These are phyloP conservation scores for Sporothrix luriei DNA, from an alignment of 2,329 filamentous ascomycete genomes.

Conservation along the genomic window DNA sequence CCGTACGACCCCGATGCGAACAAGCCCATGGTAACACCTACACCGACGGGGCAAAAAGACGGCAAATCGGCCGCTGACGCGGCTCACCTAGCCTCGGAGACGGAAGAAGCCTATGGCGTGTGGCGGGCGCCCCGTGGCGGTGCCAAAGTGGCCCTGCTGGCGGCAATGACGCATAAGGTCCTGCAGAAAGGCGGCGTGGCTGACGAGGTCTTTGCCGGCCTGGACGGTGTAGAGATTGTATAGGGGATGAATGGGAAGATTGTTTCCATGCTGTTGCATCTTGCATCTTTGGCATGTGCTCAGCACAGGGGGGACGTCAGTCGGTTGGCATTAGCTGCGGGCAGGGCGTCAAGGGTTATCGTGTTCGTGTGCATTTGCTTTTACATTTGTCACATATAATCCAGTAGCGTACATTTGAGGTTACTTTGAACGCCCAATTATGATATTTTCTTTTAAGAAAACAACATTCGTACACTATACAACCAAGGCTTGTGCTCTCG, in stretches of 20 bases:
- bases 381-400: conserved; percentile 29
- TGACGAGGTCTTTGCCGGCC: conserved; percentile 79
- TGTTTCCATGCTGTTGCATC: conserved; percentile 31
- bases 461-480: conserved; percentile 12
- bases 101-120: conserved; percentile 67
- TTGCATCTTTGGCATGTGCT: conserved; percentile 16
- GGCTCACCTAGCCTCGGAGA: conserved; percentile 47
- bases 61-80: conserved; percentile 46
- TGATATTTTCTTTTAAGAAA: background rate
- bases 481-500: conserved; percentile 9
- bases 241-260: conserved; percentile 39
- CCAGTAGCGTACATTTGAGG: background rate
- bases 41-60: background rate
- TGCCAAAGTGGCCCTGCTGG: conserved; percentile 72
- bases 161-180: conserved; percentile 74
- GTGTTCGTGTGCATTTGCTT: conserved; percentile 17
- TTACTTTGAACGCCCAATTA: background rate
- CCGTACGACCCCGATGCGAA: conserved; percentile 63
- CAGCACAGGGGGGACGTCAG: background rate
- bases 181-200: conserved; percentile 77
- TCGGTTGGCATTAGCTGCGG: background rate
- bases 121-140: conserved; percentile 87
- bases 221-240: conserved; percentile 73
- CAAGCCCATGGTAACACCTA: conserved; percentile 49
- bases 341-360: background rate